Conservation (phyloP, 1,139 yeast species). For the Yamadazyma aaseri region DNA sequence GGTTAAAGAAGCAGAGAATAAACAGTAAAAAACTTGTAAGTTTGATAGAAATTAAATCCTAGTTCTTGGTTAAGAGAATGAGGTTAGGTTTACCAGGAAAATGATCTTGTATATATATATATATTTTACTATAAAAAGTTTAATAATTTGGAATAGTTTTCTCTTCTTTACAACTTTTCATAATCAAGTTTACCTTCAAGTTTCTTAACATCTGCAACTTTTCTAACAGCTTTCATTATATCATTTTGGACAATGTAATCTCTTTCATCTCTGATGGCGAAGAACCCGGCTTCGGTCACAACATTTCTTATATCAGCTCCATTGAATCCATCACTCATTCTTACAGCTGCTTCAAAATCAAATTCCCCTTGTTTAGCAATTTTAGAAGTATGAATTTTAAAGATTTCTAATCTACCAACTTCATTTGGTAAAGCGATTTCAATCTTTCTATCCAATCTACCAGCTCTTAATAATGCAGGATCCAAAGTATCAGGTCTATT, state of each 20-base stretch:
- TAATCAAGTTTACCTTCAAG: conserved; percentile 95
- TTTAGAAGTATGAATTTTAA: conserved; percentile 87
- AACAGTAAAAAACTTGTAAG: conserved; percentile 14
- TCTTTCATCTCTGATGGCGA: conserved; percentile 96
- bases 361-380: conserved; percentile 93
- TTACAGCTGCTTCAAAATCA: conserved; percentile 95
- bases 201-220: conserved; percentile 95
- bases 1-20: conserved; percentile 12
- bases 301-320: conserved; percentile 99
- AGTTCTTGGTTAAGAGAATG: too few species aligned
- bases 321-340: conserved; percentile 98
- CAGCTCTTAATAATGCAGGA: conserved; percentile 98
- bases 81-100: neutral
- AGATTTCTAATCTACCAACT: conserved; percentile 90
- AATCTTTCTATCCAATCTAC: conserved; percentile 95
- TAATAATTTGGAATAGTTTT: too few species aligned
- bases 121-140: conserved; percentile 3
- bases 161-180: conserved; percentile 77
- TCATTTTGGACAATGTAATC: conserved; percentile 93
- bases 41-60: neutral
- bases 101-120: conserved; percentile 9
- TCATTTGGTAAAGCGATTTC: conserved; percentile 97
- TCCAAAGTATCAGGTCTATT: conserved; percentile 98
- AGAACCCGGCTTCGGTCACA: conserved; percentile 98
- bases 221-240: conserved; percentile 95